phyloP scores from a whole-genome alignment of 75 land plant species.

The Picea sitchensis region DNA sequence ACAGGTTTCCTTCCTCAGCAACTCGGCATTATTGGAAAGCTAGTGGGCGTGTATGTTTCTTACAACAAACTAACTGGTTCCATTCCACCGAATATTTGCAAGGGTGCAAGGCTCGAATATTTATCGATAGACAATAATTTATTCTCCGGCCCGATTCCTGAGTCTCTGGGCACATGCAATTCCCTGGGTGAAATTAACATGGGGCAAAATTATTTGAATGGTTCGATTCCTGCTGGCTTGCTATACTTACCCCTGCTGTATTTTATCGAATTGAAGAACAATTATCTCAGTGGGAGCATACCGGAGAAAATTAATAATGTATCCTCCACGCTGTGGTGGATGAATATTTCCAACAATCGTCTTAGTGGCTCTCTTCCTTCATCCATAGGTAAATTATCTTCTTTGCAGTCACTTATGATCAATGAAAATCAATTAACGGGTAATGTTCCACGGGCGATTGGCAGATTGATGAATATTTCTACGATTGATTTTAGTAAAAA shows the following conservation, averaged over 20 bases:
- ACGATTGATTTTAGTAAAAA: too few relatives aligned
- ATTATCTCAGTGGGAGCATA: constrained; percentile 49
- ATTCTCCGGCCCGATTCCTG: constrained; percentile 69
- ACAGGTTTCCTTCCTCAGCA: too few relatives aligned
- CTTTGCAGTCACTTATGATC: neutral
- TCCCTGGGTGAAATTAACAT: constrained; percentile 52
- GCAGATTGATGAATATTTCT: neutral
- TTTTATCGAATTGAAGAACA: constrained; percentile 53
- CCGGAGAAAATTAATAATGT: constrained; percentile 24
- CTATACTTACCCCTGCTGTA: constrained; percentile 55
- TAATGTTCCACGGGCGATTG: constrained; percentile 15
- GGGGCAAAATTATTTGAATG: constrained; percentile 60
- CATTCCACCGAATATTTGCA: constrained; percentile 52
- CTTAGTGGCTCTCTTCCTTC: constrained; percentile 51
- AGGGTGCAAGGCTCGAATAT: constrained; percentile 34
- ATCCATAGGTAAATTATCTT: constrained; percentile 45
- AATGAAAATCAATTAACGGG: constrained; percentile 17
- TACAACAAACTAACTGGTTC: constrained; percentile 75
- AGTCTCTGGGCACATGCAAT: constrained; percentile 49
- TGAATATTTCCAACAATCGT: constrained; percentile 67
- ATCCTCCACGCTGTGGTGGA: constrained; percentile 22
- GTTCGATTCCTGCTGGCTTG: constrained; percentile 56
- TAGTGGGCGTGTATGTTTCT: constrained; percentile 11
- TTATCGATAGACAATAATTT: constrained; percentile 62
- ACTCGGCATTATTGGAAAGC: too few relatives aligned